phyloP scores from a whole-genome alignment of 225 moss, liverwort and hornwort species.

The Asterella californica region DNA sequence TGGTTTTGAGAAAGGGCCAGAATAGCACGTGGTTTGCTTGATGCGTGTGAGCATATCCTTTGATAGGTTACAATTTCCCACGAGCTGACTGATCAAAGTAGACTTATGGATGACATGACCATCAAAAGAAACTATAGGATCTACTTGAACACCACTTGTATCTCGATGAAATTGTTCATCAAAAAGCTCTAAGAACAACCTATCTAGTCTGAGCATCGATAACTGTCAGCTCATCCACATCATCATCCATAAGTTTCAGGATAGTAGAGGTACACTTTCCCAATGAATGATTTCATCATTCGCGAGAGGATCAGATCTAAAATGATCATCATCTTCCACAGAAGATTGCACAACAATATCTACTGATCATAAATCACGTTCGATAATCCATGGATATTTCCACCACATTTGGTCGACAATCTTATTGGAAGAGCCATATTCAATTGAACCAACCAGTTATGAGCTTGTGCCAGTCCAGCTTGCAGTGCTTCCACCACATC shows the following conservation, averaged over 20 bases:
- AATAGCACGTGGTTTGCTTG: no score
- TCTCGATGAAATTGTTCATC: neutral
- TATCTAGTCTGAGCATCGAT: neutral
- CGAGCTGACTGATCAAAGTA: no score
- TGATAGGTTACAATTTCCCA: no score
- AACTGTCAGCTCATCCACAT: no score
- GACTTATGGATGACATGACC: constrained; percentile 4
- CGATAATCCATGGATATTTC: constrained; percentile 10
- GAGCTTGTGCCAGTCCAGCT: neutral
- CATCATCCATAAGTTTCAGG: no score
- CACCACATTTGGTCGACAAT: neutral
- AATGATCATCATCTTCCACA: neutral
- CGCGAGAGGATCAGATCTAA: no score
- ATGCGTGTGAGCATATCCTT: no score
- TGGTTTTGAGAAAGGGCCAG: no score
- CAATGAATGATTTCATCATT: no score
- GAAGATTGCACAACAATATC: neutral
- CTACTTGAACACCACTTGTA: neutral
- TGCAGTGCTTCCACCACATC: constrained; percentile 4
- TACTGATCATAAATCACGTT: neutral
- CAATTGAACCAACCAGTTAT: neutral
- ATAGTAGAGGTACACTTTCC: no score
- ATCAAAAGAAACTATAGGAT: neutral
- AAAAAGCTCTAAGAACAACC: neutral
- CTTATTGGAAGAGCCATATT: neutral